phyloP scores from a whole-genome alignment of 2,329 filamentous ascomycete species.

The Aureobasidium lini region DNA sequence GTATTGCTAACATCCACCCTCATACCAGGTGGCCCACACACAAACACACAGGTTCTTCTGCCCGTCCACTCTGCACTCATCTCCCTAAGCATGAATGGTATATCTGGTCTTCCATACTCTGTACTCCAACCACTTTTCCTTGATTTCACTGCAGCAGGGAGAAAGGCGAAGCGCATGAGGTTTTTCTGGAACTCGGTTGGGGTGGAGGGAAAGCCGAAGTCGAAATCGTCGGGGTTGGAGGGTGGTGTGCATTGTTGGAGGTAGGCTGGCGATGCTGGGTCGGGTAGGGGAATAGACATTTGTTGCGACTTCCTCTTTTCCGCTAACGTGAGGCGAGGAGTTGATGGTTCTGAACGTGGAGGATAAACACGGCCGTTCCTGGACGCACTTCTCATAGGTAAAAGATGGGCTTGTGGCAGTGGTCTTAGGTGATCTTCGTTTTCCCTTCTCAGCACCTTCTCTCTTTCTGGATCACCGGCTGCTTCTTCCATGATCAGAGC shows the following conservation, averaged over 20 bases:
- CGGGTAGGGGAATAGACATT: constrained; percentile 37
- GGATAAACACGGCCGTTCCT: constrained; percentile 18
- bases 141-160: constrained; percentile 43
- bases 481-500: constrained; percentile 76
- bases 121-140: constrained; percentile 73
- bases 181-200: constrained; percentile 85
- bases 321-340: constrained; percentile 28
- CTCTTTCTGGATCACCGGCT: constrained; percentile 67
- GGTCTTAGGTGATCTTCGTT: constrained; percentile 80
- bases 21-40: constrained; percentile 85
- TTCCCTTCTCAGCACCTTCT: constrained; percentile 70
- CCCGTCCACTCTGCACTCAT: constrained; percentile 76
- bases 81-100: constrained; percentile 78
- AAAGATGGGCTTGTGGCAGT: constrained; percentile 53
- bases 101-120: constrained; percentile 83
- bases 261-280: constrained; percentile 17
- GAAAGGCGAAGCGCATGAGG: constrained; percentile 83
- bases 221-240: constrained; percentile 27
- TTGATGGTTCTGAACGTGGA: constrained; percentile 19
- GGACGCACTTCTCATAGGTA: constrained; percentile 21
- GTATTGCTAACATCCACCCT: constrained; percentile 79
- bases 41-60: constrained; percentile 77
- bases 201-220: constrained; percentile 68
- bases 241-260: constrained; percentile 12
- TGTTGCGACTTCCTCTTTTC: constrained; percentile 35